phyloP scores from a whole-genome alignment of 805 yeast species.

The Dipodascopsis tothii region DNA sequence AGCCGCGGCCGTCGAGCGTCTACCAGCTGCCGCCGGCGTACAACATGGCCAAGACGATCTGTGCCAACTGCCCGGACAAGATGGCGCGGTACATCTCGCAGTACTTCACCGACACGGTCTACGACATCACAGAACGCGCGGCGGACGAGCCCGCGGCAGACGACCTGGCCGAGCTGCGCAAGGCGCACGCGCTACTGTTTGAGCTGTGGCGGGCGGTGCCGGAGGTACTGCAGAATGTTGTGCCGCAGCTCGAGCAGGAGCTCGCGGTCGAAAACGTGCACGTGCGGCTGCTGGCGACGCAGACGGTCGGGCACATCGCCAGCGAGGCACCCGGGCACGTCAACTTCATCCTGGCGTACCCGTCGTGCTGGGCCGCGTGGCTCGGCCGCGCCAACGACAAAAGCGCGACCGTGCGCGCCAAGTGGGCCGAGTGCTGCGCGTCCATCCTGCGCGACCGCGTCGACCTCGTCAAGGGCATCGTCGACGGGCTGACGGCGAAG shows the following conservation, averaged over 20 bases:
- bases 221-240: conserved; percentile 60
- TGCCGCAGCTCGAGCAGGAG: conserved; percentile 76
- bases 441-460: conserved; percentile 40
- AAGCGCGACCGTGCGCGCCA: conserved; percentile 52
- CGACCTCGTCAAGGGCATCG: conserved; percentile 43
- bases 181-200: conserved; percentile 54
- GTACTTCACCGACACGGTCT: conserved; percentile 68
- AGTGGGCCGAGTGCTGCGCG: conserved; percentile 61
- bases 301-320: conserved; percentile 62
- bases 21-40: conserved; percentile 47
- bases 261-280: conserved; percentile 55
- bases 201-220: conserved; percentile 76
- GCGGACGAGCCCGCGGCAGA: conserved; percentile 27
- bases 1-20: not conserved
- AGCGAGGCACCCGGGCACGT: conserved; percentile 42
- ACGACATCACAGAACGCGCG: conserved; percentile 29
- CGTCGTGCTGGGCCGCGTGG: conserved; percentile 63
- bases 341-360: conserved; percentile 44
- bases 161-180: conserved; percentile 41
- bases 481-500: conserved; percentile 55
- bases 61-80: conserved; percentile 62
- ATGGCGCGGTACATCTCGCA: conserved; percentile 71
- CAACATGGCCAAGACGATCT: conserved; percentile 56
- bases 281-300: conserved; percentile 61
- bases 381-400: conserved; percentile 65